Evolutionary conservation across 2,329 filamentous ascomycete genomes (phyloP).

Genomic region (Ilyonectria destructans): DNA sequence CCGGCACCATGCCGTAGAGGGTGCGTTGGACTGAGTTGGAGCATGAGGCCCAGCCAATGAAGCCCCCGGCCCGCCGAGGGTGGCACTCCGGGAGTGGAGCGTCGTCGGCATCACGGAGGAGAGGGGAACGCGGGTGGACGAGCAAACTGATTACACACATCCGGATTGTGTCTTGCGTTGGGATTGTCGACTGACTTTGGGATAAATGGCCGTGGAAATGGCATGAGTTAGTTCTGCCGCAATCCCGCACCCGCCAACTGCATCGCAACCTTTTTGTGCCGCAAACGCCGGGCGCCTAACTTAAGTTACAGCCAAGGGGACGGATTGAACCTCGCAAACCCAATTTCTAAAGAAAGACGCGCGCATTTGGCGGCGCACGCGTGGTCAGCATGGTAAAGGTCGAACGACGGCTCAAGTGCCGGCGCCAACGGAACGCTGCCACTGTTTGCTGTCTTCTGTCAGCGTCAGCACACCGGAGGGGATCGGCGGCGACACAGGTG

Average conservation of each 20-base stretch:
- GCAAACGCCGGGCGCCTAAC: constrained; percentile 29
- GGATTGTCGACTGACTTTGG: constrained; percentile 16
- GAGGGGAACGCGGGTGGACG: background rate
- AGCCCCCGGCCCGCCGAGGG: background rate
- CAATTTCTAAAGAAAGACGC: constrained; percentile 28
- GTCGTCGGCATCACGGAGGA: background rate
- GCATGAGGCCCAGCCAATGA: constrained; percentile 37
- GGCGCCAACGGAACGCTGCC: background rate
- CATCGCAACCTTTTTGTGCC: constrained; percentile 3
- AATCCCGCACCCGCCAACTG: background rate
- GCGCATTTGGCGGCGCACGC: constrained; percentile 1
- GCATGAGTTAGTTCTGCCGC: constrained; percentile 35
- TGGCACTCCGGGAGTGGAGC: constrained; percentile 5
- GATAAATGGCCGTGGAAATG: constrained; percentile 33
- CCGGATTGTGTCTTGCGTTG: too few species aligned
- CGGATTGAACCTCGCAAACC: background rate
- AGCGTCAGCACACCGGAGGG: constrained; percentile 21
- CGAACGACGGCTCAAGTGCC: constrained; percentile 21
- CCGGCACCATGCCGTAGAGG: constrained; percentile 43
- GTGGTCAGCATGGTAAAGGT: constrained; percentile 14
- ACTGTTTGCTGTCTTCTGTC: constrained; percentile 2
- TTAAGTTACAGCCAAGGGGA: background rate
- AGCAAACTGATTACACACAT: too few species aligned
- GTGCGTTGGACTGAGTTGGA: constrained; percentile 27
- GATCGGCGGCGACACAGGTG: constrained; percentile 4